Evolutionary conservation across 192 early-diverging fungal species (phyloP).

Genomic region (Backusella mclennaniae): DNA sequence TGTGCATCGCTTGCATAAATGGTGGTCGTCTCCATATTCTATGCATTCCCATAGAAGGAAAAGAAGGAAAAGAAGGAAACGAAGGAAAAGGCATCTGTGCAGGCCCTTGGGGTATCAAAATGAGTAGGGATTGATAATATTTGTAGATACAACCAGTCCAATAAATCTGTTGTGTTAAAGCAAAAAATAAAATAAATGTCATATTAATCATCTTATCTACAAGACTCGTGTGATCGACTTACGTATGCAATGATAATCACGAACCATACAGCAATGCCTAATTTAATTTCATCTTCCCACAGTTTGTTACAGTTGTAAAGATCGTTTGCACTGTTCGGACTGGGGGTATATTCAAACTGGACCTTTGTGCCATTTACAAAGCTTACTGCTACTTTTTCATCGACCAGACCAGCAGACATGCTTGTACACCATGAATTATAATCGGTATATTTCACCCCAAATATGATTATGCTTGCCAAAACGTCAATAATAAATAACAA

Average conservation of each 20-base stretch:
- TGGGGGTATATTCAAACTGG: slow-evolving; percentile 18
- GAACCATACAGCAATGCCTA: slow-evolving; percentile 13
- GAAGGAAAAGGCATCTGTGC: neutral
- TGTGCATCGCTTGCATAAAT: neutral
- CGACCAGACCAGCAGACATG: neutral
- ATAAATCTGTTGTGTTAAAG: neutral
- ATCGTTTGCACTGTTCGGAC: neutral
- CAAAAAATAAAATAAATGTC: neutral
- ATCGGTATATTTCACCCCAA: neutral
- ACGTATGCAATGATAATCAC: slow-evolving; percentile 28
- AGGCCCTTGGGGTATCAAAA: neutral
- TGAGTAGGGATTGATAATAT: neutral
- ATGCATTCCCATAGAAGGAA: neutral
- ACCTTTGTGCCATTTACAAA: slow-evolving; percentile 25
- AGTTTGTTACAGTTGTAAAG: slow-evolving; percentile 28
- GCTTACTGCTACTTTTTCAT: slow-evolving; percentile 11
- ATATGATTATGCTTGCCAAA: neutral
- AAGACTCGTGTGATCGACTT: neutral
- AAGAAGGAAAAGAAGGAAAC: neutral
- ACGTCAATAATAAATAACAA: neutral
- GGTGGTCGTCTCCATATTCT: neutral
- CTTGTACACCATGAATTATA: neutral
- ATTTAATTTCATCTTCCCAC: slow-evolving; percentile 32
- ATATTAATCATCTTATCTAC: neutral
- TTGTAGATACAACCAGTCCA: neutral